phyloP scores from a whole-genome alignment of 2,329 filamentous ascomycete species.

The Tolypocladium nubicola region DNA sequence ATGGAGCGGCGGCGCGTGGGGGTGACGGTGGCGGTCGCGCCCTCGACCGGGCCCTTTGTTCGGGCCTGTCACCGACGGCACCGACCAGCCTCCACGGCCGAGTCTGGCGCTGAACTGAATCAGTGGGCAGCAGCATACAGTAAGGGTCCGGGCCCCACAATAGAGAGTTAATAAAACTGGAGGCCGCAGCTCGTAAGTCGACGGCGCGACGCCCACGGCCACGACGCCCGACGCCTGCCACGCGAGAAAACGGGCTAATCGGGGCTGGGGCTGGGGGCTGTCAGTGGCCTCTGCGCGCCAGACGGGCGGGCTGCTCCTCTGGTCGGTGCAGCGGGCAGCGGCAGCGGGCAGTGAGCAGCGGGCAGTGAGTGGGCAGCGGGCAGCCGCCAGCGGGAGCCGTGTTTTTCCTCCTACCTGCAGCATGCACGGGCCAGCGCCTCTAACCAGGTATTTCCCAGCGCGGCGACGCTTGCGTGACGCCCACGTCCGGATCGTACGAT shows the following conservation, averaged over 20 bases:
- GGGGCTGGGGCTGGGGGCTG: background rate
- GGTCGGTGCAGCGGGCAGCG: background rate
- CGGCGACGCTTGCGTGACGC: background rate
- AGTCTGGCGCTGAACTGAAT: background rate
- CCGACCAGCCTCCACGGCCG: background rate
- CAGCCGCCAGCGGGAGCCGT: background rate
- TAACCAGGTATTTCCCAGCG: background rate
- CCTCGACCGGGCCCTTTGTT: background rate
- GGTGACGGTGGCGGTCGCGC: background rate
- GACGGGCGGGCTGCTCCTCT: too few relatives aligned
- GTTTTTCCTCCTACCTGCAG: background rate
- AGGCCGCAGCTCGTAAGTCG: too few relatives aligned
- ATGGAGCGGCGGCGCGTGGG: background rate
- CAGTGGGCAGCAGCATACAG: background rate
- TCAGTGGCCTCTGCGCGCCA: too few relatives aligned
- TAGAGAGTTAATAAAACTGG: background rate
- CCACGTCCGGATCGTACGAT: slow-evolving; percentile 5
- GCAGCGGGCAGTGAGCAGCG: background rate
- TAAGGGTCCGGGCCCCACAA: background rate
- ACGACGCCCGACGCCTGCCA: background rate
- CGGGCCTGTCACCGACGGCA: background rate
- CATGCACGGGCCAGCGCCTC: background rate
- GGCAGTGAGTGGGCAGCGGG: too few relatives aligned
- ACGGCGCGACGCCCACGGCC: background rate
- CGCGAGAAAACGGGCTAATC: background rate